Conservation (phyloP, 2,329 filamentous ascomycete species). For the Raffaelea deltoideospora region DNA sequence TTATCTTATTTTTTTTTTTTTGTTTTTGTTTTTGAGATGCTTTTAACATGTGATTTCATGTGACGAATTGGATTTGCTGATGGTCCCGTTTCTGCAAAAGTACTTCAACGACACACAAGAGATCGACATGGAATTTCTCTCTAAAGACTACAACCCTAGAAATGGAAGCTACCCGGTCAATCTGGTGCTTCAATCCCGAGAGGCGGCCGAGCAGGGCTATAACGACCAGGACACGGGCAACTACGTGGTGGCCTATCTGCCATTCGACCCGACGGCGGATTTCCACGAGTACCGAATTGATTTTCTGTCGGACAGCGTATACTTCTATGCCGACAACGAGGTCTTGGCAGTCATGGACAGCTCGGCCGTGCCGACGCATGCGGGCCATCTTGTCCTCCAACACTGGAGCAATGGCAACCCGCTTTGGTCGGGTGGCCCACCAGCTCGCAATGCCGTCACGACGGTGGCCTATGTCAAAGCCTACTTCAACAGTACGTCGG, state of each 20-base stretch:
- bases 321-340: slow-evolving; percentile 53
- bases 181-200: slow-evolving; percentile 57
- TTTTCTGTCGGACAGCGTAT: slow-evolving; percentile 45
- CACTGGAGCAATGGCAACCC: slow-evolving; percentile 68
- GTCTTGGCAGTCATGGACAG: slow-evolving; percentile 41
- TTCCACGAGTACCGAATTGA: slow-evolving; percentile 76
- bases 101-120: slow-evolving; percentile 68
- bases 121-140: slow-evolving; percentile 70
- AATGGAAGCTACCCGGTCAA: slow-evolving; percentile 46
- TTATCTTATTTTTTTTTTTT: not conserved
- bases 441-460: slow-evolving; percentile 43
- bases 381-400: slow-evolving; percentile 54
- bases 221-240: slow-evolving; percentile 44
- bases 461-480: slow-evolving; percentile 57
- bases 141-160: slow-evolving; percentile 39
- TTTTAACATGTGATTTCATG: no score
- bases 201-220: slow-evolving; percentile 42
- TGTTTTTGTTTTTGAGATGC: not conserved
- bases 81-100: no score
- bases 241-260: slow-evolving; percentile 41
- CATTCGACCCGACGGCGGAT: slow-evolving; percentile 47
- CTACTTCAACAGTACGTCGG: slow-evolving; percentile 59
- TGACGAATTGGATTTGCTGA: no score
- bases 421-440: slow-evolving; percentile 58
- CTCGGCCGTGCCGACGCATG: slow-evolving; percentile 38